These are phyloP conservation scores for Francoa sonchifolia DNA, from an alignment of 441 rosid species.

Conservation along the genomic window DNA sequence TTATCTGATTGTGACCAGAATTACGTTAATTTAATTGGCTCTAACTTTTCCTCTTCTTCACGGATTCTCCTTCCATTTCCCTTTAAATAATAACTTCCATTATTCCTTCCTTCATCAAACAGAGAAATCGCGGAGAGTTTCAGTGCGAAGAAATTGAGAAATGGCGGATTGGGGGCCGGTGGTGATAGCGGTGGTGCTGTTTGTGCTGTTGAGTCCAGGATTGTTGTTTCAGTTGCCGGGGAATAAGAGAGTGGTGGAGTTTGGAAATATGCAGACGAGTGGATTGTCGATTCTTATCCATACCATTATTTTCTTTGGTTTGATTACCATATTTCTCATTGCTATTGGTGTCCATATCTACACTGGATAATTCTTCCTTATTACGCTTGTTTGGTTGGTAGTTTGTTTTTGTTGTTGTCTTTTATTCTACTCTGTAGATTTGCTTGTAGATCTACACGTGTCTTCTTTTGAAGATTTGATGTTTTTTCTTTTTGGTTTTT, in stretches of 20 bases:
- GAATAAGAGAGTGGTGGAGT: constrained; percentile 22
- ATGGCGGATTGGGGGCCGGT: constrained; percentile 52
- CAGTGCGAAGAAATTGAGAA: no score
- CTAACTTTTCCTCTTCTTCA: constrained; percentile 10
- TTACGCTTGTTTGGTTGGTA: neutral
- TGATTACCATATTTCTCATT: constrained; percentile 32
- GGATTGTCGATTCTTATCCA: constrained; percentile 29
- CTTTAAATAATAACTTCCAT: no score
- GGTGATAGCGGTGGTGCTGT: constrained; percentile 31
- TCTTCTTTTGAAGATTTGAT: no score
- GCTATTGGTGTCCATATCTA: constrained; percentile 38
- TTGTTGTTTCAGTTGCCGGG: constrained; percentile 37
- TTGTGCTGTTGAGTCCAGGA: constrained; percentile 35
- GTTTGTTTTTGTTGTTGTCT: neutral
- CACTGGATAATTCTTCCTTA: constrained; percentile 15
- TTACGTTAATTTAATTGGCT: neutral
- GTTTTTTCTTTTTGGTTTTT: neutral
- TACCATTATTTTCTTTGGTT: constrained; percentile 33
- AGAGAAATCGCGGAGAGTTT: neutral
- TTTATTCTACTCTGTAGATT: no score
- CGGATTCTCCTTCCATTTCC: constrained; percentile 7
- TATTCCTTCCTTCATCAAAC: neutral
- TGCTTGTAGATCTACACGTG: no score
- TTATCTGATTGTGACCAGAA: no score
- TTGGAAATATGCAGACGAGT: constrained; percentile 33